Base-by-base conservation (phyloP, 2,329 filamentous ascomycete genomes). In the Calonectria fujianensis region DNA sequence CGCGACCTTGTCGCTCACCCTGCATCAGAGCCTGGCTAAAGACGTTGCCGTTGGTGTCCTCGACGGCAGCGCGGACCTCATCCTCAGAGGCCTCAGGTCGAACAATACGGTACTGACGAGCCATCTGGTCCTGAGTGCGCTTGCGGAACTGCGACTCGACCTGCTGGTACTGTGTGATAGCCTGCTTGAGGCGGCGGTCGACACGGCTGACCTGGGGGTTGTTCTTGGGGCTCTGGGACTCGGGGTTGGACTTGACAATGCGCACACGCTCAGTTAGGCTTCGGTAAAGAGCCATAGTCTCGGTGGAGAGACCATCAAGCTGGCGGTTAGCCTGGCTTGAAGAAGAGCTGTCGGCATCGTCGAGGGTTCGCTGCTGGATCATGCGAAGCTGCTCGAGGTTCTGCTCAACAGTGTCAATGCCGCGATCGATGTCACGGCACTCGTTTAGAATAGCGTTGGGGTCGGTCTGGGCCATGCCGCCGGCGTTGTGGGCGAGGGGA, bases 81-180 rank as follows among this genome's bases (percentile, higher is more conserved):
- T 90, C 88, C 69, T 97, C 94, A 35, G 91, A 91, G 4, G 95
- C 95, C 73, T 98, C 93, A 29, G 96, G 95, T 77, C 93, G 91
- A 70, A 97, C 96, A 83, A 98, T 98, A 74, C 94, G 91, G 86
- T 97, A 98, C 84, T 98, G 96, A 70, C 97, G 92, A 78, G 93
- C 94, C 87, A 97, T 94, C 85, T 97, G 95, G 65, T 95, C 94
- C 83, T 95, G 91, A 39, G 95, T 92, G 79, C 94, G 93, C 85
- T 94, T 94, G 83, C 94, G 92, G 89, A 96, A 98, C 29, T 93
- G 90, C 1, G 91, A 91, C 85, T 98, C 96, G 70, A 95, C 89
- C 78, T 92, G 90, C 85, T 97, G 95, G 88, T 96, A 98, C 75
- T 92, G 88, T 79, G 94, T 91, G 84, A 98, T 96, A 74, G 95